These are phyloP conservation scores for Cynanchum wilfordii DNA, from an alignment of 257 asterid genomes.

Conservation along the genomic window DNA sequence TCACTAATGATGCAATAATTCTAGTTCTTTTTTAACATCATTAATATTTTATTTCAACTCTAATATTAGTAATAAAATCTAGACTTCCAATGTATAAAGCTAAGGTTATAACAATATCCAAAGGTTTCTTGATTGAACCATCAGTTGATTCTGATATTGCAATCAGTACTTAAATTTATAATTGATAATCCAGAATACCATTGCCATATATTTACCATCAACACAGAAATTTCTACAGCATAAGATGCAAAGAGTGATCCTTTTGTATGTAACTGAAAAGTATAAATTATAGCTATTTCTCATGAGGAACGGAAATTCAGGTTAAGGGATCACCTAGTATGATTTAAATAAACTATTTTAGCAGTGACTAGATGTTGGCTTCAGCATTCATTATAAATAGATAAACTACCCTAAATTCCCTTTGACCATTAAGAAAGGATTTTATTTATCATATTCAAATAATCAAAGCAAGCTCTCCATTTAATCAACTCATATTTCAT, in stretches of 20 bases:
- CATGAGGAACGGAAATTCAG: not conserved
- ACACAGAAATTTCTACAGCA: not conserved
- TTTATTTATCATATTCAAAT: not conserved
- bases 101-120: not conserved
- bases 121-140: not conserved
- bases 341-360: not conserved
- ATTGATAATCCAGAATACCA: not conserved
- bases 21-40: not conserved
- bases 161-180: not conserved
- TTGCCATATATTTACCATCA: not conserved
- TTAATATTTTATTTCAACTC: not conserved
- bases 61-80: not conserved
- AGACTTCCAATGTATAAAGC: not conserved
- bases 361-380: not conserved
- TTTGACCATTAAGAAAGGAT: not conserved
- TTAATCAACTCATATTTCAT: not conserved
- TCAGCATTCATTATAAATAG: not conserved
- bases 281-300: not conserved
- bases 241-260: not conserved
- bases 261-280: not conserved
- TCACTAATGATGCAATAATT: not conserved
- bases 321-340: not conserved
- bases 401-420: not conserved
- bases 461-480: not conserved
- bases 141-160: not conserved